Evolutionary conservation across 73 alveolate genomes (phyloP).

Genomic region (Loxodes magnus): DNA sequence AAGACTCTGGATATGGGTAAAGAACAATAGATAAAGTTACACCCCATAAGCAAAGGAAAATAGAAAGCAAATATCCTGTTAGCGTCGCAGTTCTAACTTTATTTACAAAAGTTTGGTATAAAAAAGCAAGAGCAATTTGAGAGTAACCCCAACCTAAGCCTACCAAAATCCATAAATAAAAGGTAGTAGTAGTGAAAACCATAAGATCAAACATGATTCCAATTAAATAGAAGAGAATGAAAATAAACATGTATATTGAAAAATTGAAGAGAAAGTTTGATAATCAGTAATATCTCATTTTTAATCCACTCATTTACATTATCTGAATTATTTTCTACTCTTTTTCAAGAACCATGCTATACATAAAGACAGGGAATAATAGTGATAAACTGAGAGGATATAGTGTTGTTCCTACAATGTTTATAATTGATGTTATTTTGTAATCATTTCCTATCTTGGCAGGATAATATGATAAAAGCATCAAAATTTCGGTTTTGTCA

Average conservation of each 20-base stretch:
- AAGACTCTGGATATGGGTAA: slow-evolving; percentile 68
- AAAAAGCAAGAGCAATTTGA: slow-evolving; percentile 87
- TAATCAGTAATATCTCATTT: slow-evolving; percentile 87
- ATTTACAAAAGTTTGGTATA: slow-evolving; percentile 73
- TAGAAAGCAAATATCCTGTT: slow-evolving; percentile 82
- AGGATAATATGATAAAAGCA: slow-evolving; percentile 90
- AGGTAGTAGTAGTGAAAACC: slow-evolving; percentile 64
- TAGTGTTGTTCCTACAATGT: slow-evolving; percentile 63
- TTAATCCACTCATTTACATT: slow-evolving; percentile 96
- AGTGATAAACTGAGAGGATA: slow-evolving; percentile 79
- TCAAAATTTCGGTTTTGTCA: slow-evolving; percentile 56
- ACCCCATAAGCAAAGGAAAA: slow-evolving; percentile 66
- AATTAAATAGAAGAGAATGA: slow-evolving; percentile 37
- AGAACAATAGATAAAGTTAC: slow-evolving; percentile 59
- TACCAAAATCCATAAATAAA: slow-evolving; percentile 40
- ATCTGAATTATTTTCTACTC: slow-evolving; percentile 86
- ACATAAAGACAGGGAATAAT: slow-evolving; percentile 87
- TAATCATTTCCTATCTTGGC: slow-evolving; percentile 65
- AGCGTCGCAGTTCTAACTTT: slow-evolving; percentile 86
- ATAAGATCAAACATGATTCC: slow-evolving; percentile 65
- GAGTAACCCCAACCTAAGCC: slow-evolving; percentile 89
- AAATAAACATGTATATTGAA: slow-evolving; percentile 48
- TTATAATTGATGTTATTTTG: slow-evolving; percentile 62
- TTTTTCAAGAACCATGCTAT: slow-evolving; percentile 87
- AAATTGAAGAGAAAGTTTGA: slow-evolving; percentile 58